Base-by-base conservation (phyloP, 805 yeast genomes). In the Myxozyma geophila region DNA sequence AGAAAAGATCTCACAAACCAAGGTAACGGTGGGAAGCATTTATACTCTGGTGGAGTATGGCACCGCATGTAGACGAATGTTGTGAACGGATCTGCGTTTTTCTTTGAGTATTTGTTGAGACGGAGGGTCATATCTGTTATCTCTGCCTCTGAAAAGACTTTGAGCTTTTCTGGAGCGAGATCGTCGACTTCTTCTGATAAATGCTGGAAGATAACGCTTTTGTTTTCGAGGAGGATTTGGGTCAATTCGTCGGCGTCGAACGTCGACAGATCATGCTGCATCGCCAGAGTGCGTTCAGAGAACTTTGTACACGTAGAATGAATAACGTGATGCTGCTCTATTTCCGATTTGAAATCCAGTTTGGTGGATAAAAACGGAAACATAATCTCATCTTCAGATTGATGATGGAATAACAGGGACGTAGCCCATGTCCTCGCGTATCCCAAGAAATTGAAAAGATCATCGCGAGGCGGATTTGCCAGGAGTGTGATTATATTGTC, bases 11-110 rank as follows among this genome's bases (percentile, higher is more conserved):
- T 23, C 33, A 60, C 53, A 19, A 56, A 43, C 64, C 64, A 56
- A 17, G 64, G 64, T 43, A 60, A 13, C 6, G 56, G 57, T 10
- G 64, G 60, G 19, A 50, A 55, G 7, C 43, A 47, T 39, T 56
- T 55, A 33, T 56, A 56, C 36, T 60, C 60, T 21, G 60, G 58
- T 23, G 60, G 60, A 2, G 60, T 56, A 39, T 60, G 64, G 21
- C 56, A 50, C n/a, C 60, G 39, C 56, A 60, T 41, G 36, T 41
- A 60, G 1, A 52, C 57, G 5, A 55, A 41, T 5, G 49, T 37
- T 15, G 44, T 50, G 19, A 48, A 55, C 41, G 60, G 59, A 39
- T 60, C 58, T 5, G 58, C 28, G 23, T 55, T 40, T 15, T 17
- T 49, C 13, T 39, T 49, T 13, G 59, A 51, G 39, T 60, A 55